Evolutionary conservation across 2,329 filamentous ascomycete genomes (phyloP).

Genomic region (Paracorniculantispora psalliotae): DNA sequence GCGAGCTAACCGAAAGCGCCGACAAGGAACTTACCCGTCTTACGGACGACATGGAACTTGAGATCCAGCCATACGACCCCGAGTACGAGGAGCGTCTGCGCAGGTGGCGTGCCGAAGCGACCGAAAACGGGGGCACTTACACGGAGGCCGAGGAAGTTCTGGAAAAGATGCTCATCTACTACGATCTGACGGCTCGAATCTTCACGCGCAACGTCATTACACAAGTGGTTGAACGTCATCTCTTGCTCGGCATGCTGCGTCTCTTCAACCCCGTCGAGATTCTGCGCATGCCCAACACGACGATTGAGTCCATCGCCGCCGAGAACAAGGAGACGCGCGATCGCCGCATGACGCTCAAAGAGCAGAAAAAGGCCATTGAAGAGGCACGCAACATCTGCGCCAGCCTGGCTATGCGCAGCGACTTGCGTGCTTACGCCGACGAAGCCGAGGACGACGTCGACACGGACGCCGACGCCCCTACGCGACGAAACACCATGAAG

Average conservation of each 20-base stretch:
- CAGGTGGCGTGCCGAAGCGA: constrained; percentile 40
- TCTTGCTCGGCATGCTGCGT: constrained; percentile 46
- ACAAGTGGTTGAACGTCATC: constrained; percentile 46
- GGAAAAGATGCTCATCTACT: constrained; percentile 54
- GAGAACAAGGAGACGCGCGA: constrained; percentile 51
- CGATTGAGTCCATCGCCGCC: constrained; percentile 46
- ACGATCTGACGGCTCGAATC: constrained; percentile 47
- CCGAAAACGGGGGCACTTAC: constrained; percentile 41
- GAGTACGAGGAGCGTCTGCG: constrained; percentile 48
- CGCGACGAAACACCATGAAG: constrained; percentile 11
- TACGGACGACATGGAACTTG: constrained; percentile 47
- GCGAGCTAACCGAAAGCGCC: constrained; percentile 40
- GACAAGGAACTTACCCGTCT: constrained; percentile 42
- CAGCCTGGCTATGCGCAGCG: constrained; percentile 47
- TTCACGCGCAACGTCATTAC: constrained; percentile 50
- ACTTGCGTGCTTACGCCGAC: constrained; percentile 37
- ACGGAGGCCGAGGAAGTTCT: constrained; percentile 48
- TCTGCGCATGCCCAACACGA: constrained; percentile 39
- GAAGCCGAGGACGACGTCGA: constrained; percentile 28
- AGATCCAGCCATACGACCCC: constrained; percentile 49
- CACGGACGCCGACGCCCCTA: constrained; percentile 28
- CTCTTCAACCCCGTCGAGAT: constrained; percentile 50
- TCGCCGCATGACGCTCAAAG: constrained; percentile 41
- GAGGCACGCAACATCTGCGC: constrained; percentile 34
- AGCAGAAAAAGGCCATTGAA: constrained; percentile 19